A percentile compares a stretch with the other conserved stretches of the same genome.
phyloP scores from a whole-genome alignment of 2,329 filamentous ascomycete genomes.

The Fusarium sororula region DNA sequence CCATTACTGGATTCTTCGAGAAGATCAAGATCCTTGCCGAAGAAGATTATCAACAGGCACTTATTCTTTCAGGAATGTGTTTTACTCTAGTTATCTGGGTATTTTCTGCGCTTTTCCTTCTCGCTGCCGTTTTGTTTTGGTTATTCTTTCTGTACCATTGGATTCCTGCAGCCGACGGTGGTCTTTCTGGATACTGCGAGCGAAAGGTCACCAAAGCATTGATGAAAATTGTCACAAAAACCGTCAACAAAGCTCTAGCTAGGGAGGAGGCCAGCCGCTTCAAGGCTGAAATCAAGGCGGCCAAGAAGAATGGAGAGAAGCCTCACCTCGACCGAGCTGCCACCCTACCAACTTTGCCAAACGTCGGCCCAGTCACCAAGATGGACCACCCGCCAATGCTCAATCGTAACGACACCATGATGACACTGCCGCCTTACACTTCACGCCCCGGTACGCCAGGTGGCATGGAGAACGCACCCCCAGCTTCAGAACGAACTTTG shows the following conservation, averaged over 20 bases:
- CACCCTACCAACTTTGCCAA: constrained; percentile 72
- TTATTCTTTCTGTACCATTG: constrained; percentile 92
- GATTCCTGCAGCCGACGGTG: constrained; percentile 83
- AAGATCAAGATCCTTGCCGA: constrained; percentile 80
- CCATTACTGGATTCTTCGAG: constrained; percentile 79
- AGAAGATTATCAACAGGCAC: constrained; percentile 78
- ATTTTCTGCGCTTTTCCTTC: constrained; percentile 77
- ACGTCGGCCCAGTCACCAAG: constrained; percentile 46
- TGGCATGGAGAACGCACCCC: constrained; percentile 61
- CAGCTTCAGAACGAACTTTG: constrained; percentile 61
- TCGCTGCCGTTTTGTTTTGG: constrained; percentile 82
- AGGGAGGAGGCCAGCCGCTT: constrained; percentile 74
- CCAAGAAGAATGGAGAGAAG: constrained; percentile 64
- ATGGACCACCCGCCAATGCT: constrained; percentile 68
- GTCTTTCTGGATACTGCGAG: constrained; percentile 85
- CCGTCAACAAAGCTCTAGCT: constrained; percentile 87
- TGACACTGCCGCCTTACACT: constrained; percentile 69
- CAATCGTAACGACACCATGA: constrained; percentile 67
- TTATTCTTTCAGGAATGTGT: constrained; percentile 89
- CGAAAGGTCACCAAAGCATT: constrained; percentile 90
- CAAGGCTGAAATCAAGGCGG: constrained; percentile 60
- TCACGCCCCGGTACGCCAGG: constrained; percentile 67
- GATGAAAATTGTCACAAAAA: constrained; percentile 82
- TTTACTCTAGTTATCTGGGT: constrained; percentile 93
- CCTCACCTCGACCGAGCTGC: constrained; percentile 63